Evolutionary conservation across 1,284 basidiomycete genomes (phyloP).

Genomic region (Fistulinella staudtii): DNA sequence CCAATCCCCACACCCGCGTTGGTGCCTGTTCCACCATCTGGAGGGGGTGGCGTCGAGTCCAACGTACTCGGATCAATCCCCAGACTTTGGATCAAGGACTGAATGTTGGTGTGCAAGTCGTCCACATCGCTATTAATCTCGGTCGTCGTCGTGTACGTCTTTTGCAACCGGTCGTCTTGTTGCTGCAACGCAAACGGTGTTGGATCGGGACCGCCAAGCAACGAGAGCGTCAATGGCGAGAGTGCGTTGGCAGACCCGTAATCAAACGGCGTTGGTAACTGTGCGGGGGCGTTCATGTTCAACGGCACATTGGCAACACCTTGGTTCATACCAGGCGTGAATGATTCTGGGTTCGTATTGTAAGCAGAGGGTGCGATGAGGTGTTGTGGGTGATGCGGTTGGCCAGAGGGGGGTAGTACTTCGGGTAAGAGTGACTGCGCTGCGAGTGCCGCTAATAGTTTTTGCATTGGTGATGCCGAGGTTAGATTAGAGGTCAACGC

Average conservation of each 20-base stretch:
- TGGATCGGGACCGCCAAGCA: constrained; percentile 15
- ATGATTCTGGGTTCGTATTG: constrained; percentile 13
- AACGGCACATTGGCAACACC: background rate
- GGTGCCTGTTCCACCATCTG: constrained; percentile 3
- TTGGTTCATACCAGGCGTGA: constrained; percentile 5
- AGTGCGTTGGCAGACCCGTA: constrained; percentile 9
- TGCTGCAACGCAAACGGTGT: constrained; percentile 38
- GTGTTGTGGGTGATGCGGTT: constrained; percentile 22
- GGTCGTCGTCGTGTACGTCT: constrained; percentile 56
- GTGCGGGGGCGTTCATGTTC: constrained; percentile 6
- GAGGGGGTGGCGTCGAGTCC: constrained; percentile 17
- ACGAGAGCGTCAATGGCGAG: constrained; percentile 22
- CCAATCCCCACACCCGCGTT: background rate
- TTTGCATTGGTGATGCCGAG: constrained; percentile 66
- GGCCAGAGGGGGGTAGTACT: constrained; percentile 15
- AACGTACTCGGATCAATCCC: constrained; percentile 55
- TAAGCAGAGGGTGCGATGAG: constrained; percentile 35
- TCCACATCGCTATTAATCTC: constrained; percentile 74
- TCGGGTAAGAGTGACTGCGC: constrained; percentile 23
- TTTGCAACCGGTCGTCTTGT: constrained; percentile 42
- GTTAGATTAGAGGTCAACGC: constrained; percentile 59
- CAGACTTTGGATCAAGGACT: constrained; percentile 67
- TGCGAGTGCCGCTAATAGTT: constrained; percentile 56
- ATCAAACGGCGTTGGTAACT: constrained; percentile 17
- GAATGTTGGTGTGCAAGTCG: constrained; percentile 66